Evolutionary conservation across 139 green algal species (phyloP).

Genomic region (Ettlia oleoabundans): DNA sequence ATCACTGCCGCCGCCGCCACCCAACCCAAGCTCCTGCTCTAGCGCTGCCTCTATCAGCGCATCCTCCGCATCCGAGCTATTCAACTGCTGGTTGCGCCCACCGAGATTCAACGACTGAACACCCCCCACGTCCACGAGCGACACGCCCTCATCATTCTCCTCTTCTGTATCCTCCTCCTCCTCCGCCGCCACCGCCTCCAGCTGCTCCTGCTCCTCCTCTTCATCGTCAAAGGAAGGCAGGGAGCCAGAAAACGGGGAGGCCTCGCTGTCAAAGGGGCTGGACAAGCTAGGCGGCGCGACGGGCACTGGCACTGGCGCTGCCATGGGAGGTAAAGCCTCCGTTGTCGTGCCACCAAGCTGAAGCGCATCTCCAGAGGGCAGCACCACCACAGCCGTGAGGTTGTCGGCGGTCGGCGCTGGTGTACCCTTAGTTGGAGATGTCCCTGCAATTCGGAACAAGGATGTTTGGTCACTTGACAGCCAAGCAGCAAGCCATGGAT

Average conservation of each 20-base stretch:
- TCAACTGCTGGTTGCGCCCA: background rate
- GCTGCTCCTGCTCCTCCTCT: background rate
- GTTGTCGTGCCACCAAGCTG: too few species aligned
- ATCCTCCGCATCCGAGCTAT: slow-evolving; percentile 5
- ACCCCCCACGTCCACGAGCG: background rate
- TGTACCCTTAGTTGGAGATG: too few species aligned
- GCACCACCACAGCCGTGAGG: too few species aligned
- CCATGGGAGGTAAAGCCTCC: too few species aligned
- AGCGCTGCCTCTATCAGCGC: slow-evolving; percentile 26
- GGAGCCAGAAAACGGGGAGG: background rate
- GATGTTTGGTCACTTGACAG: too few species aligned
- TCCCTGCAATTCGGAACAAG: too few species aligned
- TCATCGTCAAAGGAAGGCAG: background rate
- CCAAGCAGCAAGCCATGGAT: too few species aligned
- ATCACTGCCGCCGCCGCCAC: too few species aligned
- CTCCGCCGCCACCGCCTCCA: background rate
- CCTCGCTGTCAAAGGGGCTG: background rate
- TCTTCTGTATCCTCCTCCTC: background rate
- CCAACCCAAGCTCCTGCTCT: background rate
- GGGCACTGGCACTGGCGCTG: background rate
- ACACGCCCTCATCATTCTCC: background rate
- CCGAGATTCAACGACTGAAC: background rate
- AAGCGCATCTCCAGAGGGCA: too few species aligned
- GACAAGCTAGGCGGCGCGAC: background rate
- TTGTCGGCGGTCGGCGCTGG: too few species aligned